A percentile compares a stretch with the other conserved stretches of the same genome.
Evolutionary conservation across 108 stramenopile genomes (phyloP).

Genomic region (Conticribra weissflogii): DNA sequence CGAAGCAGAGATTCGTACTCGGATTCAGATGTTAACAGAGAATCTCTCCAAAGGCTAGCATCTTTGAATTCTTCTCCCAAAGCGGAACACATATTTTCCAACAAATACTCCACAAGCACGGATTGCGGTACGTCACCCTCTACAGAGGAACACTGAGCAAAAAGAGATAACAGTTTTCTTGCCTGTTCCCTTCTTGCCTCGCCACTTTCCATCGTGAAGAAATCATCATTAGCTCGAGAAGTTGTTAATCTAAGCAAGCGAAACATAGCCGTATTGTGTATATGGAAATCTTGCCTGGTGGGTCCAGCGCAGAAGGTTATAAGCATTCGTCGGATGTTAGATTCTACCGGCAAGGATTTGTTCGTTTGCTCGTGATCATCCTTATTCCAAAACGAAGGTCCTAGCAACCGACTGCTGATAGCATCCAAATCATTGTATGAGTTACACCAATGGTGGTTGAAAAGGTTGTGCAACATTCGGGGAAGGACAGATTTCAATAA

Average conservation of each 20-base stretch:
- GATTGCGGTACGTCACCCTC: conserved; percentile 2
- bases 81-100: conserved; percentile 22
- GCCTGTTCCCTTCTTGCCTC: conserved; percentile 63
- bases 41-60: conserved; percentile 7
- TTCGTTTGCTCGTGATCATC: conserved; percentile 22
- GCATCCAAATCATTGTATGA: conserved; percentile 58
- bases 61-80: conserved; percentile 10
- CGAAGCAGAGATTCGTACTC: conserved; percentile 21
- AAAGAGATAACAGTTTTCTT: conserved; percentile 44
- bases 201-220: conserved; percentile 78
- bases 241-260: conserved; percentile 39
- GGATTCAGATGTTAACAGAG: conserved; percentile 1
- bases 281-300: conserved; percentile 33
- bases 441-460: conserved; percentile 63
- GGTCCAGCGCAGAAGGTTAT: conserved; percentile 44
- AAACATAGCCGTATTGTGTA: conserved; percentile 34
- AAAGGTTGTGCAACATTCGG: conserved; percentile 51
- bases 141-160: conserved; percentile 23
- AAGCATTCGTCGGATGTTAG: conserved; percentile 19
- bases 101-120: conserved; percentile 38
- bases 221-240: conserved; percentile 20
- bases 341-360: conserved; percentile 20
- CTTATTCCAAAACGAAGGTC: conserved; percentile 67
- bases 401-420: conserved; percentile 46
- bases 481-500: conserved; percentile 57